Base-by-base conservation (phyloP, 2,329 filamentous ascomycete species). In the Calonectria leucothoes region DNA sequence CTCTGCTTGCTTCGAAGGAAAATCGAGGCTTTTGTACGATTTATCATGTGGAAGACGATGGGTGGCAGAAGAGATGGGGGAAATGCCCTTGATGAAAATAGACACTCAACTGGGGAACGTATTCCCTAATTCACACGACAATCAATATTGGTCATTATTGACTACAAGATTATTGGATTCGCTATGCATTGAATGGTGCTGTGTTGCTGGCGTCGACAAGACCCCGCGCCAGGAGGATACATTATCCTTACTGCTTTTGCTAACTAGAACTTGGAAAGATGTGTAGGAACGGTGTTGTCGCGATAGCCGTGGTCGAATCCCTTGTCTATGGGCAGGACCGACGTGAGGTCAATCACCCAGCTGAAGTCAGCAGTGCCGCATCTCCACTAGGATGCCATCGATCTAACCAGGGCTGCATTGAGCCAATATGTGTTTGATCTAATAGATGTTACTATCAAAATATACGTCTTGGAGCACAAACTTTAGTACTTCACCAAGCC, bases 1-100 rank as follows among this genome's bases (percentile, higher is more conserved):
- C 82, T 84, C 82, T 83, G 77, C 75, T 79, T 71, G 79, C 77
- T 76, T 78, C 71, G 55, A 65, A 52, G 70, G 74, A 69, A 71
- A 73, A 75, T 29, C 57, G 79, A 79, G 77, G 76, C 71, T 78
- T 76, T 81, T 83, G 81, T 82, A 83, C 77, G 81, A 83, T 77
- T 77, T 73, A 77, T 52, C 37, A 74, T 57, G 72, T 66, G 66
- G 70, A 71, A 67, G 57, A 63, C 63, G 69, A 65, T 64, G 73
- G 64, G 72, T 76, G 69, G 78, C 78, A 78, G 71, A 79, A 66
- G 75, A 75, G 63, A 72, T 51, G 70, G 72, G 73, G 45, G 73
- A 59, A 27, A 63, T 64, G 67, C 33, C 29, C n/a, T 59, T 33
- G 33, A 45, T 29, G 57, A 69, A 69, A 51, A 64, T 69, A 69